Conservation (phyloP, 1,139 yeast genomes). For the Kurtzmaniella quercitrusa region DNA sequence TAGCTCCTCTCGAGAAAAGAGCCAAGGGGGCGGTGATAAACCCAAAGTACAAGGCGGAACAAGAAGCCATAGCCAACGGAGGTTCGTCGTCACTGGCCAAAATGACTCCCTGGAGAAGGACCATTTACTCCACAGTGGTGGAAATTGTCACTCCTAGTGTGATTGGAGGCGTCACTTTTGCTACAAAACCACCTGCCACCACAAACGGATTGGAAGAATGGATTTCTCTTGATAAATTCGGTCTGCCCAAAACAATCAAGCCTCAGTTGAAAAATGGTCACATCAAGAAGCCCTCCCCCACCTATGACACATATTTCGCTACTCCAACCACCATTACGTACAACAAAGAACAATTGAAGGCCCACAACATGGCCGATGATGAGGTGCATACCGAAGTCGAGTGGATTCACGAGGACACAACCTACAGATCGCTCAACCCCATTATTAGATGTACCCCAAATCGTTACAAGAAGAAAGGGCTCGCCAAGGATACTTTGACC, state of each 20-base stretch:
- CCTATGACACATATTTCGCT: conserved; percentile 73
- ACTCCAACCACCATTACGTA: conserved; percentile 58
- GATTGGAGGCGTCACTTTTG: conserved; percentile 75
- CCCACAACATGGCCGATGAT: conserved; percentile 64
- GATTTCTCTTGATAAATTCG: conserved; percentile 73
- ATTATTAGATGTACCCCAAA: conserved; percentile 83
- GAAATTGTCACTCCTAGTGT: conserved; percentile 81
- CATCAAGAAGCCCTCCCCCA: conserved; percentile 63
- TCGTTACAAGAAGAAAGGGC: conserved; percentile 60
- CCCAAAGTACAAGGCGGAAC: conserved; percentile 34
- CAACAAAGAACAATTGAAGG: conserved; percentile 57
- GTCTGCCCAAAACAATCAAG: conserved; percentile 72
- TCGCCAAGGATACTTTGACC: conserved; percentile 49
- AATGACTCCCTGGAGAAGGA: conserved; percentile 71
- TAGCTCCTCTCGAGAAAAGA: conserved; percentile 20
- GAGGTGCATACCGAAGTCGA: conserved; percentile 52
- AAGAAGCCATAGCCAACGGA: conserved; percentile 17
- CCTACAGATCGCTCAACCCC: conserved; percentile 69
- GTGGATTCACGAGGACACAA: conserved; percentile 59
- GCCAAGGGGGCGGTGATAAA: conserved; percentile 35
- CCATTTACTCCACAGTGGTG: conserved; percentile 49
- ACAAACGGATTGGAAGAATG: conserved; percentile 75
- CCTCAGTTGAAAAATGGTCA: conserved; percentile 73
- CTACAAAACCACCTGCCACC: conserved; percentile 64
- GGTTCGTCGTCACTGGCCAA: conserved; percentile 12